Evolutionary conservation across 495 filamentous ascomycete genomes (phyloP), one percentile per base, ranked within the genome.

Genomic region (Evernia prunastri): DNA sequence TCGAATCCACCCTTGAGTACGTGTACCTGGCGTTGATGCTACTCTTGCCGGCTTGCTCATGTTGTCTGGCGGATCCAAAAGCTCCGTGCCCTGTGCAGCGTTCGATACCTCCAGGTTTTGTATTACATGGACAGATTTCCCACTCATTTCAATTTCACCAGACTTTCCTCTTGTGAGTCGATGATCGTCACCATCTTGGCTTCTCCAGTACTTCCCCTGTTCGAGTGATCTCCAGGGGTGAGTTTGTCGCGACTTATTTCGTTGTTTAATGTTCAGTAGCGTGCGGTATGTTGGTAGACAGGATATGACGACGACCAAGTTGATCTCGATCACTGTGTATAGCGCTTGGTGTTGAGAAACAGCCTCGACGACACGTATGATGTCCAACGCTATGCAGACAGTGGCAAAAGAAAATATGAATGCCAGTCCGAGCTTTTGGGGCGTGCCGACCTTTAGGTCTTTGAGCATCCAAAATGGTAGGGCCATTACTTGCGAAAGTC

Each of bases 391-490:
- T 18, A 63, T 29, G 33, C 39, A 56, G 27, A 63, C 53, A 31
- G 58, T 43, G 10, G 53, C 61, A 23, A 63, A 53, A 11, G 39
- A 57, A n/a, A 58, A 63, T 36, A 63, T 49, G 20, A 63, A 31
- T 12, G 61, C 47, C n/a, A 63, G 40, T 43, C 61, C 53, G 17
- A 63, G 36, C 51, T 63, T 63, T 63, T 63, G 61, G 33, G 51
- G 12, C 20, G 37, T 15, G 29, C 35, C 10, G 39, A 63, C 35
- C 23, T 63, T 43, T 8, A 63, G 27, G 12, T 35, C 42, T 35
- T 23, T 42, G 27, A 58, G 36, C 53, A 40, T 58, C 61, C 51
- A 63, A 11, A 58, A 39, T 5, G 61, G 49, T 35, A 63, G 29
- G 25, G 56, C 39, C 61, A 63, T 63, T 31, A 63, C 61, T 63